A percentile compares a stretch with the other conserved stretches of the same genome.
These are phyloP conservation scores for Salix exigua DNA, from an alignment of 345 rosid species.

Conservation along the genomic window DNA sequence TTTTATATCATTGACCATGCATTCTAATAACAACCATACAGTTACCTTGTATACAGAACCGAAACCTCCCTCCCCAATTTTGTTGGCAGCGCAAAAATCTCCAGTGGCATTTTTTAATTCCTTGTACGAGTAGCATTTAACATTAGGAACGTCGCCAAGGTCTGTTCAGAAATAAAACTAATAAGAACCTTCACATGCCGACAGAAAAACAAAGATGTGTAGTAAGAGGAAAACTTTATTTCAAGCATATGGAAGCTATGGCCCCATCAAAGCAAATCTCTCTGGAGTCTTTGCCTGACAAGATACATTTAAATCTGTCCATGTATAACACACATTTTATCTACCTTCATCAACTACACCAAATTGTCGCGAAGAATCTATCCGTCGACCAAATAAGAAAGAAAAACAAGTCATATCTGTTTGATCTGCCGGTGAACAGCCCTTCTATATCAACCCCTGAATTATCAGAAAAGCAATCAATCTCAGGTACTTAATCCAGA, in stretches of 20 bases:
- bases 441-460: constrained; percentile 19
- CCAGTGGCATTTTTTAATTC: constrained; percentile 66
- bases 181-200: constrained; percentile 15
- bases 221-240: neutral
- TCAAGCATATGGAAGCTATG: neutral
- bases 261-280: neutral
- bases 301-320: neutral
- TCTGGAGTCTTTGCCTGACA: neutral
- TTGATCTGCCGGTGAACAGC: constrained; percentile 23
- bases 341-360: constrained; percentile 65
- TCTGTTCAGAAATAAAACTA: constrained; percentile 34
- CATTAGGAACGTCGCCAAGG: constrained; percentile 43
- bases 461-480: constrained; percentile 9
- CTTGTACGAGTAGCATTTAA: constrained; percentile 54
- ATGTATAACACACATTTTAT: neutral
- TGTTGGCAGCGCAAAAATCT: constrained; percentile 54
- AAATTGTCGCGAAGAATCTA: constrained; percentile 11
- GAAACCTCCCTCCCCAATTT: constrained; percentile 97
- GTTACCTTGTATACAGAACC: constrained; percentile 88
- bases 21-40: constrained; percentile 10
- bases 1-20: neutral
- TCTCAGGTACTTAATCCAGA: neutral
- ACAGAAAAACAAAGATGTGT: neutral
- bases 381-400: constrained; percentile 37
- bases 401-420: constrained; percentile 61